Evolutionary conservation across 2,329 filamentous ascomycete genomes (phyloP), one percentile per base, ranked within the genome.

Genomic region (Aureobasidium musti): DNA sequence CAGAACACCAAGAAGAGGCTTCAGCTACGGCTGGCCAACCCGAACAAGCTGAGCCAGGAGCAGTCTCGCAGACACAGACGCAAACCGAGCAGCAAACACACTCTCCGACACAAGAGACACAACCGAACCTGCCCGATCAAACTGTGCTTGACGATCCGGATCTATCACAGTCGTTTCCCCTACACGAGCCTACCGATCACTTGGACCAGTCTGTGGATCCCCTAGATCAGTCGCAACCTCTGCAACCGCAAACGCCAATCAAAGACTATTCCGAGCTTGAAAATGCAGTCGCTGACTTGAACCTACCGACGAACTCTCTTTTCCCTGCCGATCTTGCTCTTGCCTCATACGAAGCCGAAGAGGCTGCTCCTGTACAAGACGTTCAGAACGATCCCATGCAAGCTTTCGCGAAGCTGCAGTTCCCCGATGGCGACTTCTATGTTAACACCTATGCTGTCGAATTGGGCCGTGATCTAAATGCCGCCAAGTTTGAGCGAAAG

Each of bases 391-490:
- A 63, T 35, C 68, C 68, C 60, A 83, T 87, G 68, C 82, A 84
- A 69, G 86, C 86, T 39, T 89, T 86, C 75, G 87, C 86, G 47
- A 87, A 87, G 73, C 79, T 93, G 68, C 85, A 88, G 72, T 92
- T 93, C 74, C 83, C 85, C 70, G 90, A 93, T 79, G 89, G 89
- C 73, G 84, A 87, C 66, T 92, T 91, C 75, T 90, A 91, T 77
- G 90, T 93, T 87, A 91, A 87, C 61, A 91, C 89, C 1, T 89
- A 88, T 71, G 83, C 86, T 63, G 84, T 92, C 71, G 85, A 90
- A 66, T 86, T 93, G 33, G 90, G 89, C 65, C 87, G 90, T 68
- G 90, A 92, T 76, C 82, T 87, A 72, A 79, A 82, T 63, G 87
- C 87, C 11, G 77, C 86, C 43, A 68, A 67, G 53, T 63, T 67